Conservation (phyloP, 1,284 basidiomycete genomes). For the Peniophora sp. region DNA sequence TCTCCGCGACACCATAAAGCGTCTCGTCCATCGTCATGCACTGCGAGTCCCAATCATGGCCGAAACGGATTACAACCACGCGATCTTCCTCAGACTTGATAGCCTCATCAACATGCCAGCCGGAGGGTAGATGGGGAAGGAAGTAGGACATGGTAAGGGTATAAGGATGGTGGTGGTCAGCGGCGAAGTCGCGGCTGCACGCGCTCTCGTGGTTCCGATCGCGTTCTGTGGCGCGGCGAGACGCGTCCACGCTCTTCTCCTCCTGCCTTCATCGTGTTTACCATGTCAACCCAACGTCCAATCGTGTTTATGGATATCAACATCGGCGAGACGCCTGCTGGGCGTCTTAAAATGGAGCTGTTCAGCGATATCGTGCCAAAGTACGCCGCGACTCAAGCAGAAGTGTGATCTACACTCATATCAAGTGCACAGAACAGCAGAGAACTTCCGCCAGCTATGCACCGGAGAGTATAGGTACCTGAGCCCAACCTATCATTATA, state of each 20-base stretch:
- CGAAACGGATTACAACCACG: slow-evolving; percentile 92
- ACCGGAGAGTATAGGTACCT: slow-evolving; percentile 89
- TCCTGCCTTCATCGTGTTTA: slow-evolving; percentile 2
- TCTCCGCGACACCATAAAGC: slow-evolving; percentile 86
- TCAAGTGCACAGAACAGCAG: slow-evolving; percentile 66
- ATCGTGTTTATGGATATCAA: slow-evolving; percentile 96
- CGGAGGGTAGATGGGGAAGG: slow-evolving; percentile 86
- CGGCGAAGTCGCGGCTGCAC: neutral
- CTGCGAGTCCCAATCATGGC: slow-evolving; percentile 89
- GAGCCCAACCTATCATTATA: slow-evolving; percentile 8
- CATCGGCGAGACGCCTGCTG: slow-evolving; percentile 92
- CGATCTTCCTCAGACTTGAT: slow-evolving; percentile 98
- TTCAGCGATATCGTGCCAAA: slow-evolving; percentile 90
- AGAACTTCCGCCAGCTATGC: slow-evolving; percentile 96
- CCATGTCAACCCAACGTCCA: slow-evolving; percentile 46
- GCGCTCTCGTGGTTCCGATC: neutral
- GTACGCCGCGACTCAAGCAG: slow-evolving; percentile 19
- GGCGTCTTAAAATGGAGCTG: slow-evolving; percentile 92
- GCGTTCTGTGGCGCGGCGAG: neutral
- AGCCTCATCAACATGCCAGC: slow-evolving; percentile 97
- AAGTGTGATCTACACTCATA: neutral
- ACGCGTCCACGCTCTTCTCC: neutral
- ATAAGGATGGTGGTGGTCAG: slow-evolving; percentile 1
- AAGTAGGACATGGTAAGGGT: slow-evolving; percentile 68
- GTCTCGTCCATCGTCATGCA: slow-evolving; percentile 99